A percentile compares a stretch with the other conserved stretches of the same genome.
phyloP scores from a whole-genome alignment of 805 yeast species.

The Candida awuae region DNA sequence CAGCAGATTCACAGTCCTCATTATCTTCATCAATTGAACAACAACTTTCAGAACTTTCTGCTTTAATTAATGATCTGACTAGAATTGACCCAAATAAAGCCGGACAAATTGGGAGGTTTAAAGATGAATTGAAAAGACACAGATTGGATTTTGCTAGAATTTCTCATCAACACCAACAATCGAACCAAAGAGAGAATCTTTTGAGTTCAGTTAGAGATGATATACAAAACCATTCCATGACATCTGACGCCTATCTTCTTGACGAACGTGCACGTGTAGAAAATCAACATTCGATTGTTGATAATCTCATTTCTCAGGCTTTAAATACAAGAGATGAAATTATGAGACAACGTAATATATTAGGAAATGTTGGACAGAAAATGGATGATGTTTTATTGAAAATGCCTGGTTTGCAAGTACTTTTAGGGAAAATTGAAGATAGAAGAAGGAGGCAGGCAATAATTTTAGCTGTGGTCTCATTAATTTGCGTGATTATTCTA shows the following conservation, averaged over 20 bases:
- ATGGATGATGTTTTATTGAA: constrained; percentile 53
- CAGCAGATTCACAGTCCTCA: too few relatives aligned
- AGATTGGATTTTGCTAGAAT: constrained; percentile 54
- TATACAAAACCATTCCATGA: too few relatives aligned
- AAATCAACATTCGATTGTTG: constrained; percentile 66
- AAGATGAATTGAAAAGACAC: constrained; percentile 67
- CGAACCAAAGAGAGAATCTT: too few relatives aligned
- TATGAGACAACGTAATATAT: constrained; percentile 55
- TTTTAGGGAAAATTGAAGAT: constrained; percentile 75
- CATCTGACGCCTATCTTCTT: constrained; percentile 47
- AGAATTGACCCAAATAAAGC: constrained; percentile 53
- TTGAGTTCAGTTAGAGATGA: too few relatives aligned
- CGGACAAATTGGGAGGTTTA: constrained; percentile 76
- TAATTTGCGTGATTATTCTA: constrained; percentile 62
- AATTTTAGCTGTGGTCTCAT: constrained; percentile 68
- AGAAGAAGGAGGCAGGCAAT: constrained; percentile 83
- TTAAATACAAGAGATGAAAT: constrained; percentile 85
- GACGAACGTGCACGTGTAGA: constrained; percentile 72
- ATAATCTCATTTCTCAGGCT: constrained; percentile 74
- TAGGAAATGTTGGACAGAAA: constrained; percentile 56
- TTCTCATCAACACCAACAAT: constrained; percentile 33
- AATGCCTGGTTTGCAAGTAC: constrained; percentile 75
- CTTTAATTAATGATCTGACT: constrained; percentile 38
- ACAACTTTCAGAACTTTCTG: constrained; percentile 46
- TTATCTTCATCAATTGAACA: constrained; percentile 45